These are phyloP conservation scores for Fomes fomentarius DNA, from an alignment of 1,284 basidiomycete genomes.

Conservation along the genomic window DNA sequence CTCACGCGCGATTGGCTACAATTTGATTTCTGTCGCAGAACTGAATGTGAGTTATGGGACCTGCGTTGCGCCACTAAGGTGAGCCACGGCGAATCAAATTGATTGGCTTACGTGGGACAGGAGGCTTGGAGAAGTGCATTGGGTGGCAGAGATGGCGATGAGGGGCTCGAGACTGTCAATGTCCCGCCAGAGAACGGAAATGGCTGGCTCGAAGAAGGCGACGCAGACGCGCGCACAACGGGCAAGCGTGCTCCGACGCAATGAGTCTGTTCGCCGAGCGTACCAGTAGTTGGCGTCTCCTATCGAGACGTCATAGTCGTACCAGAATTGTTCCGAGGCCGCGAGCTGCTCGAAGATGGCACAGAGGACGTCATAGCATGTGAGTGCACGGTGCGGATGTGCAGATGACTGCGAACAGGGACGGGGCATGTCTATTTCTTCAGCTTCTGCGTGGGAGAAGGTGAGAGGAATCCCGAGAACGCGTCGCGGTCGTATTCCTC, in stretches of 20 bases:
- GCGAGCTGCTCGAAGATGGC: constrained; percentile 16
- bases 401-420: background rate
- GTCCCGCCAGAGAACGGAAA: constrained; percentile 15
- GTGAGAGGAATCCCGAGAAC: no score
- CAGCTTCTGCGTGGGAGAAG: background rate
- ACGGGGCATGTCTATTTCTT: background rate
- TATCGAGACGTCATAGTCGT: constrained; percentile 14
- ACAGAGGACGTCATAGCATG: constrained; percentile 18
- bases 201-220: constrained; percentile 17
- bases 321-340: constrained; percentile 7
- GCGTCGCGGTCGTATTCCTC: no score
- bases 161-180: constrained; percentile 13
- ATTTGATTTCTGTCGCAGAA: no score
- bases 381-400: constrained; percentile 2
- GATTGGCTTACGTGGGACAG: no score
- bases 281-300: constrained; percentile 10
- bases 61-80: no score
- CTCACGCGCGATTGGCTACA: no score
- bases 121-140: no score
- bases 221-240: constrained; percentile 17
- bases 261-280: background rate
- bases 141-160: background rate
- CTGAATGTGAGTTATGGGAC: no score
- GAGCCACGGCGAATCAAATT: no score
- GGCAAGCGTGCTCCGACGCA: constrained; percentile 6